Evolutionary conservation across 129 eudicot genomes (phyloP), one percentile per base, ranked within the genome.

Genomic region (Logfia minima): DNA sequence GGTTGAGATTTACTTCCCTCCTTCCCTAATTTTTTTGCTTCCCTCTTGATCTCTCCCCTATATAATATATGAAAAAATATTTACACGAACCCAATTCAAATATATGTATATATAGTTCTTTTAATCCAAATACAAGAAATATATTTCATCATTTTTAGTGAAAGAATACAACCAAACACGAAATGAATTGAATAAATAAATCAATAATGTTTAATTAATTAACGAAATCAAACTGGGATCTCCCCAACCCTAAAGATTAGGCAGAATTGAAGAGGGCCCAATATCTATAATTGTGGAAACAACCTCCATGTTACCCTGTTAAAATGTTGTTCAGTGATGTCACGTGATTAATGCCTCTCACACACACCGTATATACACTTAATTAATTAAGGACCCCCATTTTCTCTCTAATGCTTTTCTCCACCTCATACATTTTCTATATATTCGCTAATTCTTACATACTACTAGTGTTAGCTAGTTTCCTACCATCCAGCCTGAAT

Each of bases 301-400:
- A 48, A 18, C 55, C 55, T 41, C 77, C 77, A 73, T 73, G 77
- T 73, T 73, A 73, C 77, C 77, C 56, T 56, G 22, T 35, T 72
- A 26, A 26, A 26, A 43, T 59, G 26, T 61, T 21, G 55, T 7
- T 34, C 29, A 73, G 58, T 73, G 31, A 73, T 56, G 22, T 58
- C 77, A 58, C 77, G 77, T 58, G 77, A 73, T 73, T 9, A 41
- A 41, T 58, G 68, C 77, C 77, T 56, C 77, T 56, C 34, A 73
- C 77, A 58, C 58, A 52, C 65, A 52, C 65, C 41, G 7, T 7
- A 6, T 0, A 35, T 5, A 28, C 28, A 48, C 32, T 23, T 41
- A 41, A 28, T 17, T 35, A 4, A 52, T 41, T 43, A 32, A 32
- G 41, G 26, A 66, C 70, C 65, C 64, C 65, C 48, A 39, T 9